Evolutionary conservation across 1,284 basidiomycete species (phyloP), one percentile per base, ranked within the genome.

Genomic region (Xerocomus minutiporus): DNA sequence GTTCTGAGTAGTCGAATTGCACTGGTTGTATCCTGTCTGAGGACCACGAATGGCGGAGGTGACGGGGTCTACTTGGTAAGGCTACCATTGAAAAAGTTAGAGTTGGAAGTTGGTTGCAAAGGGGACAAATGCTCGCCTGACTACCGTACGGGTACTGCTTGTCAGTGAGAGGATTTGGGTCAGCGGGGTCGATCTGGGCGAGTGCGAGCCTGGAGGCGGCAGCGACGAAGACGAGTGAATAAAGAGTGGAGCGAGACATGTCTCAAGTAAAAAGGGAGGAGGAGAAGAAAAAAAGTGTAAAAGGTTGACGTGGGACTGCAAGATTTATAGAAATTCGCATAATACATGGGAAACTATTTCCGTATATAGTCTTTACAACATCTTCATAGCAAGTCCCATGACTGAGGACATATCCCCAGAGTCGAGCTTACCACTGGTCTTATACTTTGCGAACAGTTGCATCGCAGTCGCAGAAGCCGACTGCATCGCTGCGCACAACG

Each of bases 161-260:
- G 46, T 63, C 65, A 1, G 74, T 76, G 13, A 86, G 74, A 6
- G 84, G 81, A 2, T 71, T 74, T 8, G 75, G 68, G 59, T 66
- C 58, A 29, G 66, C 64, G 5, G 69, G 66, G 50, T 70, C 63
- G 11, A 60, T 50, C 58, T 77, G 75, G 28, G 71, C 74, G 17
- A 67, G 51, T 5, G 61, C 62, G 11, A 65, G 56, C 51, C 60
- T 62, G 3, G 62, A 59, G 44, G 68, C 66, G 52, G 76, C 52
- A 50, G 76, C 63, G 52, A 73, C 51, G 41, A 71, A 61, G 46
- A 70, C 47, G 48, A 67, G 42, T 23, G 56, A 41, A 4, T 62
- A 71, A 75, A 79, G 77, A 74, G 74, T 55, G 76, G 74, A 73
- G 55, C 66, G 67, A 63, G 77, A 73, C 78, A 80, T 80, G 57